Conservation (phyloP, 495 filamentous ascomycete species). For the Recurvomyces mirabilis region DNA sequence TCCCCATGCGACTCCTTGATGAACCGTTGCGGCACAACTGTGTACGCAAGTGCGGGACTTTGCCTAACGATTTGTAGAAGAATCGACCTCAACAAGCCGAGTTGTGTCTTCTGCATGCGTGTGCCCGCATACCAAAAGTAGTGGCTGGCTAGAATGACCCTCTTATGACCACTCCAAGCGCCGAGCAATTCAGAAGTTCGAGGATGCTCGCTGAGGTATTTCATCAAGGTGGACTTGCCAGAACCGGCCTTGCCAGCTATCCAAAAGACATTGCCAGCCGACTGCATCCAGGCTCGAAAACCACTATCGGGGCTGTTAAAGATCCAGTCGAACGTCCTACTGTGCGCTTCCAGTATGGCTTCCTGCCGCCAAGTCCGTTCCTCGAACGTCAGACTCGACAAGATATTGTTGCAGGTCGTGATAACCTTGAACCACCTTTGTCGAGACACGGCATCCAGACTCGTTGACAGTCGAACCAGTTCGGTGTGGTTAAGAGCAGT, state of each 20-base stretch:
- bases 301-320: no score
- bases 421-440: no score
- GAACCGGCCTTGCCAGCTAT: conserved; percentile 11
- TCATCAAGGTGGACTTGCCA: conserved; percentile 12
- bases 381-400: no score
- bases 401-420: no score
- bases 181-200: not conserved
- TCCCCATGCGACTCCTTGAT: not conserved
- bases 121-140: conserved; percentile 37
- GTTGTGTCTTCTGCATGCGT: conserved; percentile 32
- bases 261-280: no score
- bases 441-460: no score
- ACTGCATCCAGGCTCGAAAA: no score
- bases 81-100: conserved; percentile 33
- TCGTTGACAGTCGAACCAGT: no score
- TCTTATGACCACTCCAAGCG: conserved; percentile 1
- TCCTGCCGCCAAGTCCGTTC: no score
- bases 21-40: not conserved
- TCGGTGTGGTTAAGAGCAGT: no score
- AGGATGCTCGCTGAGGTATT: conserved; percentile 3
- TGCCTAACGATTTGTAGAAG: conserved; percentile 30
- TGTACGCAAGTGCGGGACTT: conserved; percentile 12
- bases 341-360: no score
- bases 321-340: no score
- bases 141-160: not conserved